Percentiles rank a stretch among this genome's conserved stretches.
These are phyloP conservation scores for Trichoderma guizhouense DNA, from an alignment of 2,329 filamentous ascomycete genomes.

Conservation along the genomic window DNA sequence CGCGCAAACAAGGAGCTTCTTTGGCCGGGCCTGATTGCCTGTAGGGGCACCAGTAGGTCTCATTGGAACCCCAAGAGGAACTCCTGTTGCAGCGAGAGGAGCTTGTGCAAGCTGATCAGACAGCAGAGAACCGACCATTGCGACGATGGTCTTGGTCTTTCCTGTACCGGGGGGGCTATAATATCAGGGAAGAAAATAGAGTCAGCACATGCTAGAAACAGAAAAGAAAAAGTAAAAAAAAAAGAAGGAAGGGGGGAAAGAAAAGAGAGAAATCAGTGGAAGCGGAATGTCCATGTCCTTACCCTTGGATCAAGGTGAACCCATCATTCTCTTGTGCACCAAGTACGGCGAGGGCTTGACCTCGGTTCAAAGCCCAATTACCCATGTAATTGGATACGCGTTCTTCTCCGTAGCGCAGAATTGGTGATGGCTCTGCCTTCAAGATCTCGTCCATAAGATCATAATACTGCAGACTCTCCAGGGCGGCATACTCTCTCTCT, in stretches of 20 bases:
- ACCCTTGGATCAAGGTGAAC: slow-evolving; percentile 93
- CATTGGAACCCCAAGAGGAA: slow-evolving; percentile 31
- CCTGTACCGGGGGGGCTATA: slow-evolving; percentile 84
- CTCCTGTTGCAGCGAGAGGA: slow-evolving; percentile 29
- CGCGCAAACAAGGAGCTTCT: slow-evolving; percentile 94
- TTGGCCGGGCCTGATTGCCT: slow-evolving; percentile 41
- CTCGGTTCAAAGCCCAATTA: slow-evolving; percentile 81
- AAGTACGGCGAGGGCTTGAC: slow-evolving; percentile 86
- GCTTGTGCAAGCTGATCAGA: slow-evolving; percentile 37
- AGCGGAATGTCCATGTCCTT: slow-evolving; percentile 28
- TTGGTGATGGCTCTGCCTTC: slow-evolving; percentile 82
- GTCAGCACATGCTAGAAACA: background rate
- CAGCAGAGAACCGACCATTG: slow-evolving; percentile 83
- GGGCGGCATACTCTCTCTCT: slow-evolving; percentile 89
- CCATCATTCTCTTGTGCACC: slow-evolving; percentile 94
- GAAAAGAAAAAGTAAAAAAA: background rate
- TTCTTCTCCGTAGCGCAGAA: slow-evolving; percentile 75
- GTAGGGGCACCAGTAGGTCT: slow-evolving; percentile 27
- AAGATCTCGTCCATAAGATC: slow-evolving; percentile 92
- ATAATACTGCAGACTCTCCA: slow-evolving; percentile 90
- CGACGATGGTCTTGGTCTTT: slow-evolving; percentile 97
- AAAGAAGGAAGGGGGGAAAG: background rate
- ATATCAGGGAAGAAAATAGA: background rate
- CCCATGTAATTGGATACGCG: slow-evolving; percentile 65
- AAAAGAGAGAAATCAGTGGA: background rate